Conservation (phyloP, 805 yeast species). For the Ogataea sp. region DNA sequence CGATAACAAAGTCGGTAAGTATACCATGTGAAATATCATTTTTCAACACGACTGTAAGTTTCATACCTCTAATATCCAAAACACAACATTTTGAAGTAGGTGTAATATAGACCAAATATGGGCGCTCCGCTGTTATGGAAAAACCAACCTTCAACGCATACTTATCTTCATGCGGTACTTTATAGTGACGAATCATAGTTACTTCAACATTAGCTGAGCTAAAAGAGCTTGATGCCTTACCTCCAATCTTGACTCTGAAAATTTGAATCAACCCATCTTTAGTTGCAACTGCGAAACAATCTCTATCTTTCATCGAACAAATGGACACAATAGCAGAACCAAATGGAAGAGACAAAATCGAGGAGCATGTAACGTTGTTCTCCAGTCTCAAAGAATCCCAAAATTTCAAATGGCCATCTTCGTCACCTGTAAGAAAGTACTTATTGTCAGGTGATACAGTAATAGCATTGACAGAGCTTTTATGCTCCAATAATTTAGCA, state of each 20-base stretch:
- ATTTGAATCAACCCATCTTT: slow-evolving; percentile 37
- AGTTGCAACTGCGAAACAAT: slow-evolving; percentile 51
- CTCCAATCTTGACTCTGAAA: slow-evolving; percentile 28
- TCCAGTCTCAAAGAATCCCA: slow-evolving; percentile 73
- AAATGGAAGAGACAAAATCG: slow-evolving; percentile 39
- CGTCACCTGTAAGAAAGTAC: slow-evolving; percentile 72
- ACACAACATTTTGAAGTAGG: slow-evolving; percentile 41
- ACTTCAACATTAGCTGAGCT: slow-evolving; percentile 3
- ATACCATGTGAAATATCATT: slow-evolving; percentile 62
- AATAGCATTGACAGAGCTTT: slow-evolving; percentile 47
- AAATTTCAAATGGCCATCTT: slow-evolving; percentile 58
- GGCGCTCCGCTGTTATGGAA: slow-evolving; percentile 29
- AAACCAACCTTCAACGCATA: slow-evolving; percentile 38
- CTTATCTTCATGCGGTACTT: slow-evolving; percentile 25
- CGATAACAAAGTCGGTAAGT: slow-evolving; percentile 51
- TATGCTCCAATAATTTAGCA: slow-evolving; percentile 57
- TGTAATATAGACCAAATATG: slow-evolving; percentile 43
- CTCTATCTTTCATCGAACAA: slow-evolving; percentile 42
- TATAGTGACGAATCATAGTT: slow-evolving; percentile 31
- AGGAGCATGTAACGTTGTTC: slow-evolving; percentile 45
- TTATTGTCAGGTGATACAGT: slow-evolving; percentile 53
- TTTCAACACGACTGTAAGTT: slow-evolving; percentile 29
- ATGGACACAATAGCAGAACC: slow-evolving; percentile 43
- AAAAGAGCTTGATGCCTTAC: slow-evolving; percentile 2
- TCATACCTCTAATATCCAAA: slow-evolving; percentile 54